Base-by-base conservation (phyloP, 2,329 filamentous ascomycete species). In the Cercospora sp. region DNA sequence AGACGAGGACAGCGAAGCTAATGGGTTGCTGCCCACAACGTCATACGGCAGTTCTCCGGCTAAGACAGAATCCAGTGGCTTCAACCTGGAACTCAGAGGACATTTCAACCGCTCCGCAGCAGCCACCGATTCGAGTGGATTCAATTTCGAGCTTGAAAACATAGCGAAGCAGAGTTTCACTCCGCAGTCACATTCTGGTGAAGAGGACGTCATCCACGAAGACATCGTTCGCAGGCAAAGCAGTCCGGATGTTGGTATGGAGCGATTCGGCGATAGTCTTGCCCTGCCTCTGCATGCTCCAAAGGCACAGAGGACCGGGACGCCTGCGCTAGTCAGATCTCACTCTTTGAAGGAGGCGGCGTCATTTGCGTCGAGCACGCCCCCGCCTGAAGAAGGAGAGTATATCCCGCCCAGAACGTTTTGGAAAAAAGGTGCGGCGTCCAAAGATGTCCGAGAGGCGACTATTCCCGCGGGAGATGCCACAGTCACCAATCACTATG, bases 401-500 rank as follows among this genome's bases (percentile, higher is more conserved):
- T 69, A 70, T 62, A 59, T 71, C 8, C 59, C 62, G 5, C 67
- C 67, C 10, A 36, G 69, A 28, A 65, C 36, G 10, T 60, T 63
- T 3, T 69, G 69, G 71, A 48, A 55, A 51, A 28, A 66, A 66
- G 42, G n/a, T 64, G 57, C 67, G 66, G 18, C 51, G 53, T 13
- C 57, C 60, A 63, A 48, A 64, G 23, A n/a, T 65, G 10, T 23
- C 16, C 12, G 5, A 13, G 13, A 20, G 62, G 51, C 28, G n/a
- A 12, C 48, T 1, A 51, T 58, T 7, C 31, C 31, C 12, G 48
- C 53, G 31, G 45, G 62, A 30, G 64, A 67, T 33, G 68, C 63
- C 8, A 55, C 73, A 31, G 63, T 72, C 42, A 74, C 70, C 1
- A 63, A n/a, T 20, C 74, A 72, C 60, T 75, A 75, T 63, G 72